Base-by-base conservation (phyloP, 2,329 filamentous ascomycete genomes). In the Emergomyces orientalis region DNA sequence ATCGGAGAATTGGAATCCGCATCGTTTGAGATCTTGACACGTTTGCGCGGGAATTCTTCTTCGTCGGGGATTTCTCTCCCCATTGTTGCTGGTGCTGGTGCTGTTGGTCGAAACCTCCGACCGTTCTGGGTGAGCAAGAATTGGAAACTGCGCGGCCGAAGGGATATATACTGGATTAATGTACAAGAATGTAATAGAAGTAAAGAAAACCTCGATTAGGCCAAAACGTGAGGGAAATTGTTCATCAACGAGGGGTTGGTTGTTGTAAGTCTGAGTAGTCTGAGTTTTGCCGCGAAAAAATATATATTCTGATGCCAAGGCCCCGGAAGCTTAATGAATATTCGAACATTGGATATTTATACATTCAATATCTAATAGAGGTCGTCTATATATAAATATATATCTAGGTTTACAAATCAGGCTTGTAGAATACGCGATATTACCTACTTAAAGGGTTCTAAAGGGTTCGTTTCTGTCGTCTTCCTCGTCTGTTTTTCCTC, bases 1-100 rank as follows among this genome's bases (percentile, higher is more conserved):
- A 61, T 58, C 49, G 62, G 6, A 45, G 47, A 14, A 43, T 17
- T 49, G 34, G 54, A 58, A 54, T 37, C 62, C 17, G 27, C 34
- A 39, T 63, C 59, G 17, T 64, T 61, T 22, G 67, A 67, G n/a
- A 69, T 59, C 61, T 67, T 69, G 32, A 66, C 64, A 27, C 67
- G 65, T 62, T 70, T 70, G 11, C 58, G 63, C 27, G 66, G 66
- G 4, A 59, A 64, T 62, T 25, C 27, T n/a, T 66, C 65, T 19
- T 61, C 61, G 27, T 37, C 56, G 3, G 59, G 45, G 19, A 61
- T 22, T 25, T 61, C 51, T 39, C 58, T 57, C 5, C 63, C 62
- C 64, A 63, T 64, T 7, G 32, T 19, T 45, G 22, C 39, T 34
- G 6, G 30, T n/a, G 22, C n/a, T 7, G 8, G 6, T n/a, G 52